These are phyloP conservation scores for Serendipita sp. DNA, from an alignment of 768 basidiomycete species.

Conservation along the genomic window DNA sequence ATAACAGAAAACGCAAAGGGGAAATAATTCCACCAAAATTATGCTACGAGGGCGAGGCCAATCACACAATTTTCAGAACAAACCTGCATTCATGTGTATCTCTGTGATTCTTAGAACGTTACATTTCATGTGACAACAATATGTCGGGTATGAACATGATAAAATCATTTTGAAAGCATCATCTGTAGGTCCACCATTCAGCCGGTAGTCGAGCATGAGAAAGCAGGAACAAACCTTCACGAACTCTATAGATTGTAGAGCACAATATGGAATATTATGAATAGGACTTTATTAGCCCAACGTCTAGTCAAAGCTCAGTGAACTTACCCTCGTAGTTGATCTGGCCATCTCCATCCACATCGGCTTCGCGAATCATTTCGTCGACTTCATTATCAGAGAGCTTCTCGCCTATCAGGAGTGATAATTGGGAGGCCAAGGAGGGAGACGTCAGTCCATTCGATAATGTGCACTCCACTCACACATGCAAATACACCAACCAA, in stretches of 20 bases:
- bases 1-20: too few species aligned
- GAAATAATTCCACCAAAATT: too few species aligned
- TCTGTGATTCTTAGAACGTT: not conserved
- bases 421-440: not conserved
- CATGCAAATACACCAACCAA: conserved; percentile 35
- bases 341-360: conserved; percentile 88
- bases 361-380: conserved; percentile 95
- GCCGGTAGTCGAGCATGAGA: conserved; percentile 7
- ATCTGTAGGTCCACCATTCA: conserved; percentile 25
- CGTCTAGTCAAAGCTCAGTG: conserved; percentile 5
- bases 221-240: conserved; percentile 37
- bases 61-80: too few species aligned
- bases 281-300: conserved; percentile 6
- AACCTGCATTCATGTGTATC: not conserved
- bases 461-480: not conserved
- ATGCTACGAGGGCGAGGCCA: too few species aligned
- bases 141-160: not conserved
- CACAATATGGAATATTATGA: conserved; percentile 5
- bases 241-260: conserved; percentile 37
- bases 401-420: conserved; percentile 51
- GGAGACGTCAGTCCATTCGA: not conserved
- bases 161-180: conserved; percentile 52
- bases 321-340: conserved; percentile 66
- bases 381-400: conserved; percentile 75
- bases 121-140: not conserved